phyloP scores from a whole-genome alignment of 495 filamentous ascomycete genomes.

The Podospora sp. region DNA sequence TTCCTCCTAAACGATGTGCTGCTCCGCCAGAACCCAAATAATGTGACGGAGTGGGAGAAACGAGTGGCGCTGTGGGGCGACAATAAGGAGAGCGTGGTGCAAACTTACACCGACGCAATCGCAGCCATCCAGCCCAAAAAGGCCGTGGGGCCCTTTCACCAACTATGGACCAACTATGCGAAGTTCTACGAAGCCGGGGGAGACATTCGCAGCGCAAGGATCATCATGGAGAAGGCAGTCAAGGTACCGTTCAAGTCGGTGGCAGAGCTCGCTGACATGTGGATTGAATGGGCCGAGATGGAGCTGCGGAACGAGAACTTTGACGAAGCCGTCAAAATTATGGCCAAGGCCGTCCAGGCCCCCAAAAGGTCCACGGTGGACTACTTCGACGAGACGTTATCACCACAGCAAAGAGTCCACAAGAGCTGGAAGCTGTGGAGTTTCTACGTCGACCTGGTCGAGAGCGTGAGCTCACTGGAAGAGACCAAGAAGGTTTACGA shows the following conservation, averaged over 20 bases:
- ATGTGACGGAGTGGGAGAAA: constrained; percentile 97
- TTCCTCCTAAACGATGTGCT: constrained; percentile 98
- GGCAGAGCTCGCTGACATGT: constrained; percentile 92
- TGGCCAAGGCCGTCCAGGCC: constrained; percentile 95
- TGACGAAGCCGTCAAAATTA: constrained; percentile 89
- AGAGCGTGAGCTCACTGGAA: constrained; percentile 87
- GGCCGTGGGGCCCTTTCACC: constrained; percentile 89
- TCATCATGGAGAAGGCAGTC: constrained; percentile 97
- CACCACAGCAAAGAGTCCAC: constrained; percentile 94
- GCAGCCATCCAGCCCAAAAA: constrained; percentile 92
- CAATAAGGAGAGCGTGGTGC: constrained; percentile 86
- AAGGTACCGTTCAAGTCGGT: constrained; percentile 97
- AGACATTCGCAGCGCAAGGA: constrained; percentile 79
- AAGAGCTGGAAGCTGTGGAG: constrained; percentile 99
- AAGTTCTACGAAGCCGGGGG: constrained; percentile 94
- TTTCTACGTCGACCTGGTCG: constrained; percentile 98
- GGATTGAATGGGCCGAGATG: constrained; percentile 99
- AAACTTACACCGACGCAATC: constrained; percentile 95
- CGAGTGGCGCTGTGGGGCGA: constrained; percentile 92
- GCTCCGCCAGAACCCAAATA: constrained; percentile 93
- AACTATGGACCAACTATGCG: constrained; percentile 96
- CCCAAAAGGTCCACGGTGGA: constrained; percentile 94
- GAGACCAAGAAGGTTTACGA: constrained; percentile 96
- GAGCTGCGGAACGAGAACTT: constrained; percentile 95
- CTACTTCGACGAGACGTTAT: constrained; percentile 94